Base-by-base conservation (phyloP, 2,329 filamentous ascomycete genomes). In the Myriosclerotinia scirpicola region DNA sequence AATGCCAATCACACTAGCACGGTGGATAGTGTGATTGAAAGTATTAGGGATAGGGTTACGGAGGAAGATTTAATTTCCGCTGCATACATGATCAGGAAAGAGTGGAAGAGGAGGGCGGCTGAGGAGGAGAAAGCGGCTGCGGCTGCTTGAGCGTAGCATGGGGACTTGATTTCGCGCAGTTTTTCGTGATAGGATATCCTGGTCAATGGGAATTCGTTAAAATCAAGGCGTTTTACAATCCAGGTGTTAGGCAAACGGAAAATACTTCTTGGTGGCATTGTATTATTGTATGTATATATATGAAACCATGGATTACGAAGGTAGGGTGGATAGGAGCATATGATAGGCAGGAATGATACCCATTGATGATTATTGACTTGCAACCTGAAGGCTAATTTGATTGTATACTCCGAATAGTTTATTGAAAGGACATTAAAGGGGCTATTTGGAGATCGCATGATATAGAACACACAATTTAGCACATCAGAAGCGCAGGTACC, bases 1-100 rank as follows among this genome's bases (percentile, higher is more conserved):
- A 90, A 97, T 71, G 93, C 91, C 0, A 99, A 99, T 75, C 93
- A 98, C 78, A 89, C 91, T 68, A 88, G 82, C 22, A 94, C 91
- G 0, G 92, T 97, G 1, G 82, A 88, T 36, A 96, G 90, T 76
- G 95, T 99, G 5, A 84, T 97, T 67, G 89, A 94, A 71, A 96
- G 92, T 78, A 98, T 99, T 72, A 84, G 87, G 68, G 92, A 97
- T 74, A 88, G 87, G 1, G 92, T 99, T 14, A 90, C 87, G 0
- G 87, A 97, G 78, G 83, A 91, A 67, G 93, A 99, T 75, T 82
- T 99, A 44, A 83, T 93, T 55, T 83, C 80, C 2, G 83, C 86
- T 0, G 90, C 90, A 38, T 84, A 83, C 48, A 81, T 79, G n/a
- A 94, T 98, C 72, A 87, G 90, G 71, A 85, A 89, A 40, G 88